Percentiles rank a stretch among this genome's conserved stretches.
These are phyloP conservation scores for Thalassiosira tumida DNA, from an alignment of 352 stramenopile species.

Conservation along the genomic window DNA sequence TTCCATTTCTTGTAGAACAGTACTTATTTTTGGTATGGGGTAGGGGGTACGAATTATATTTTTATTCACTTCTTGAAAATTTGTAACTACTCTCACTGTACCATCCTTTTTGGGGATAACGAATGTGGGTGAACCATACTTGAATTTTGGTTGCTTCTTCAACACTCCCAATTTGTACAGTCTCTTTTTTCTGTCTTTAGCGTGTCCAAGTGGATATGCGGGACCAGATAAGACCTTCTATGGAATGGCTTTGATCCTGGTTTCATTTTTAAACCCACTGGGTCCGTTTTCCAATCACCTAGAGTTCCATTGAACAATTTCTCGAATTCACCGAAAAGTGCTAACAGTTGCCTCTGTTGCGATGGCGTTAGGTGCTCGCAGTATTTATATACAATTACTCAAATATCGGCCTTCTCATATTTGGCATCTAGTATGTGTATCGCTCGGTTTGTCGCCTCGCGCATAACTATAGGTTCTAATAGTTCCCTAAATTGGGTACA, in stretches of 20 bases:
- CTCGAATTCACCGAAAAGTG: conserved; percentile 14
- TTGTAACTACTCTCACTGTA: conserved; percentile 59
- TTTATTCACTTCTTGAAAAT: conserved; percentile 78
- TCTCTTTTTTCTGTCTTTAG: conserved; percentile 69
- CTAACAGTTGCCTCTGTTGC: not conserved
- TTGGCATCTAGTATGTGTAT: conserved; percentile 26
- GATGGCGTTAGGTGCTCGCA: not conserved
- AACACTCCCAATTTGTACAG: conserved; percentile 61
- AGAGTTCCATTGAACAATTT: conserved; percentile 29
- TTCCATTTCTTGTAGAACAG: conserved; percentile 55
- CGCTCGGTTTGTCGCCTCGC: not conserved
- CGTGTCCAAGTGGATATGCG: conserved; percentile 49
- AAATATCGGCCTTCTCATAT: conserved; percentile 41
- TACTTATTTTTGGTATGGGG: conserved; percentile 70
- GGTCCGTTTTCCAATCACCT: conserved; percentile 32
- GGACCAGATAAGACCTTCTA: conserved; percentile 43
- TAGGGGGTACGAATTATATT: conserved; percentile 59
- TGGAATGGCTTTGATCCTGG: conserved; percentile 37
- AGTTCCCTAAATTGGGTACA: not conserved
- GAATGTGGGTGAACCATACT: conserved; percentile 69
- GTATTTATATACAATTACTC: not conserved
- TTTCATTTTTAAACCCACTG: conserved; percentile 19
- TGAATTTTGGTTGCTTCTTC: not conserved
- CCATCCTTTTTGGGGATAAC: conserved; percentile 76
- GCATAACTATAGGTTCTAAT: not conserved